Percentiles rank a stretch among this genome's conserved stretches.
phyloP scores from a whole-genome alignment of 2,329 filamentous ascomycete genomes.

The Diplodia intermedia region DNA sequence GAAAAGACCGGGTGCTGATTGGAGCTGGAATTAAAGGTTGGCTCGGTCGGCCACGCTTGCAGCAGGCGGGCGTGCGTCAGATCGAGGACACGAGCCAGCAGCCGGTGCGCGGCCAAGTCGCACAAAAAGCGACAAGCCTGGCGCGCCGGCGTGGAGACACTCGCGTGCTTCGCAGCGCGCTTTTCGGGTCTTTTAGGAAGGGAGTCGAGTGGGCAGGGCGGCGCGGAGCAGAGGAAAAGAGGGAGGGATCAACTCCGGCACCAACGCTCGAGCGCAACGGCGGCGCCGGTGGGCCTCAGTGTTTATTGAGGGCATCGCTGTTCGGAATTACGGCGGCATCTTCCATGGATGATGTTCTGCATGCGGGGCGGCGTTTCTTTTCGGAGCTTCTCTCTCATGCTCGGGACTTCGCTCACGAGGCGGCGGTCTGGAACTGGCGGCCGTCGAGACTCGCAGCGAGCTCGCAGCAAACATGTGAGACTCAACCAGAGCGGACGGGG shows the following conservation, averaged over 20 bases:
- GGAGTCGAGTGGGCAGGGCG: slow-evolving; percentile 2
- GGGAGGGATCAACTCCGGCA: slow-evolving; percentile 27
- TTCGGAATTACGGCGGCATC: background rate
- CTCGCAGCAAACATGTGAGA: slow-evolving; percentile 28
- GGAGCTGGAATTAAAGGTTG: slow-evolving; percentile 28
- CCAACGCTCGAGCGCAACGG: slow-evolving; percentile 19
- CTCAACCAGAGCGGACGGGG: background rate
- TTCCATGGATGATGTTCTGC: slow-evolving; percentile 23
- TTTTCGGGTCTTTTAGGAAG: slow-evolving; percentile 31
- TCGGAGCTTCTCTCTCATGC: background rate
- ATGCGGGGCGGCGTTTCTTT: slow-evolving; percentile 28
- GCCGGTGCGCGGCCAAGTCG: background rate
- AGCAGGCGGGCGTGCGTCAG: slow-evolving; percentile 21
- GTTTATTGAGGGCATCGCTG: slow-evolving; percentile 25
- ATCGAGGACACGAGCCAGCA: slow-evolving; percentile 20
- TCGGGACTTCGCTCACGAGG: background rate
- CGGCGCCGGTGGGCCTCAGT: slow-evolving; percentile 29
- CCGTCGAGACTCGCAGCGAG: slow-evolving; percentile 1
- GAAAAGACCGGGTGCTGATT: slow-evolving; percentile 23
- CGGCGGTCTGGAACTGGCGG: slow-evolving; percentile 20
- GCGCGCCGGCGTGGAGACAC: slow-evolving; percentile 20
- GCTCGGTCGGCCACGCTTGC: slow-evolving; percentile 13
- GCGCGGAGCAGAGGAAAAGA: slow-evolving; percentile 20
- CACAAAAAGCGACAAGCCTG: background rate
- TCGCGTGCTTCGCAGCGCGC: slow-evolving; percentile 14